Evolutionary conservation across 495 filamentous ascomycete genomes (phyloP).

Genomic region (Aspergillus olivimuriae): DNA sequence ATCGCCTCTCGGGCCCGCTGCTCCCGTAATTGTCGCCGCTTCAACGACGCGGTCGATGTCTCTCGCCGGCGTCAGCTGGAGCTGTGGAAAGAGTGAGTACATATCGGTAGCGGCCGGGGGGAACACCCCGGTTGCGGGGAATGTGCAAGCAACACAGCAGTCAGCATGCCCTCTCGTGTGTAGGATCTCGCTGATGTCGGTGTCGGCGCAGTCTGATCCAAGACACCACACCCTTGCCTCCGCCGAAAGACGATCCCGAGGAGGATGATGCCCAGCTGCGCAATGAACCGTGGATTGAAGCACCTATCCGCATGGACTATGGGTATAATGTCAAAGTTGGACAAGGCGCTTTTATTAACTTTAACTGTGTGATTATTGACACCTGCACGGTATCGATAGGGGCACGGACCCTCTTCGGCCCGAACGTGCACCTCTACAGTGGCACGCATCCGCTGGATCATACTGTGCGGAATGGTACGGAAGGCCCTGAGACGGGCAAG

Average conservation of each 20-base stretch:
- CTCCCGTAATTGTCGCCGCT: slow-evolving; percentile 49
- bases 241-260: slow-evolving; percentile 40
- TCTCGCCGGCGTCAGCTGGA: slow-evolving; percentile 53
- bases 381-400: slow-evolving; percentile 73
- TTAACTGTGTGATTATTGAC: slow-evolving; percentile 69
- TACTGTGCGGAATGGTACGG: slow-evolving; percentile 60
- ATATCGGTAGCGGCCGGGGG: not conserved
- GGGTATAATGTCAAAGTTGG: slow-evolving; percentile 67
- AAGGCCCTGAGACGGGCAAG: slow-evolving; percentile 69
- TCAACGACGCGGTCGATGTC: slow-evolving; percentile 55
- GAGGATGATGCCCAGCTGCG: slow-evolving; percentile 56
- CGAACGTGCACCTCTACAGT: slow-evolving; percentile 64
- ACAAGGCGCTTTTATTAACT: slow-evolving; percentile 68
- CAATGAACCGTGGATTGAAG: slow-evolving; percentile 62
- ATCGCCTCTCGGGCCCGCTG: slow-evolving; percentile 53
- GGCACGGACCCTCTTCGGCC: slow-evolving; percentile 70
- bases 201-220: slow-evolving; percentile 43
- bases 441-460: slow-evolving; percentile 76
- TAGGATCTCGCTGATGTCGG: not conserved
- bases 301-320: slow-evolving; percentile 68
- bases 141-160: not conserved
- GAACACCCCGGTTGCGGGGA: not conserved
- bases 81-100: slow-evolving; percentile 67
- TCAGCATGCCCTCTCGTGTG: not conserved
- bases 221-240: slow-evolving; percentile 57